Base-by-base conservation (phyloP, 2,329 filamentous ascomycete genomes). In the Verticillium nubilum region DNA sequence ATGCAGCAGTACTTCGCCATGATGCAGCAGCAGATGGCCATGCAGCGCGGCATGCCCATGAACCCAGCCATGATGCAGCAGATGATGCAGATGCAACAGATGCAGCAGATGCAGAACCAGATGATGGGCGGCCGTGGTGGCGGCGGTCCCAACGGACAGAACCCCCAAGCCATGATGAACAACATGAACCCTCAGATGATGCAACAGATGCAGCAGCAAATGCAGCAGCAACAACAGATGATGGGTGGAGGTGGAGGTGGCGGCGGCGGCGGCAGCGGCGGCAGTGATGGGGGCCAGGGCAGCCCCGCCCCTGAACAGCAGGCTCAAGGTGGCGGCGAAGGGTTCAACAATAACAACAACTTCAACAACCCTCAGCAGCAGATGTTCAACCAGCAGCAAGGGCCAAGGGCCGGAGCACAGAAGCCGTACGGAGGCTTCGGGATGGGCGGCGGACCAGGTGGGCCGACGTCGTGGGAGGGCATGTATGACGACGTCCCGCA, bases 1-100 rank as follows among this genome's bases (percentile, higher is more conserved):
- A 98, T 99, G 94, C 95, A 99, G 75, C 91, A 97, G 72, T 97
- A 96, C 76, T 96, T 97, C 74, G 82, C 88, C 60, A 88, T 97
- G 84, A 95, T 97, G 91, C 92, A 96, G 75, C 91, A 94, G 69
- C 89, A 95, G 71, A 91, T 96, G 84, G 89, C 88, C 55, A 94
- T 94, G 87, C 92, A 86, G 81, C 79, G 88, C 67, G 77, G 86
- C 71, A 87, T 89, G 77, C 42, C 80, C 71, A 86, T 88, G 84
- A 93, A 91, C 73, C 88, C 89, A 37, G 84, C 85, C 52, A 91
- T 90, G 87, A 86, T 88, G 80, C 84, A 87, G 72, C 85, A 89
- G 68, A 87, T 90, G 86, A 82, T 88, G 77, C 87, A 90, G 66
- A 89, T 92, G 84, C 83, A 84, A 66, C 75, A 84, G 65, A 86